Percentiles rank a stretch among this genome's conserved stretches.
Evolutionary conservation across 2,329 filamentous ascomycete genomes (phyloP).

Genomic region (Phialemoniopsis sp.): DNA sequence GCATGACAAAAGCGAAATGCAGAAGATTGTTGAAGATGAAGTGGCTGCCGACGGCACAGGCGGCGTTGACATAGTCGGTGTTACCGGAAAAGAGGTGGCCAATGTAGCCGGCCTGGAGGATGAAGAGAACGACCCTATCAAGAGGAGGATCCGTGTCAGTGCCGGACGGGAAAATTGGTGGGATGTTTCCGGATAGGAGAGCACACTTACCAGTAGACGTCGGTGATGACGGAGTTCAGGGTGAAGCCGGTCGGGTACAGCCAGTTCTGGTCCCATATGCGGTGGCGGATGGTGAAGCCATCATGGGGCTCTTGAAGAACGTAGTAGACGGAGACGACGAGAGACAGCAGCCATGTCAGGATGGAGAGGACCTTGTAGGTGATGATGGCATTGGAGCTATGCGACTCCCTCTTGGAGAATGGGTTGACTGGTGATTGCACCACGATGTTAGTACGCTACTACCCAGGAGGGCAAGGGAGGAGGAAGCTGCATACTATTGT

Average conservation of each 20-base stretch:
- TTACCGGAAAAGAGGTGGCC: constrained; percentile 70
- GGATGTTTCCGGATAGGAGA: constrained; percentile 1
- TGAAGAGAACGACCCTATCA: constrained; percentile 64
- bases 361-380: constrained; percentile 74
- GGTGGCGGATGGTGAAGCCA: constrained; percentile 52
- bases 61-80: constrained; percentile 57
- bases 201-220: constrained; percentile 68
- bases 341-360: constrained; percentile 69
- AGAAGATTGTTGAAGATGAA: constrained; percentile 85
- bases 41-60: constrained; percentile 75
- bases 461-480: not conserved
- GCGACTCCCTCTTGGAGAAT: constrained; percentile 66
- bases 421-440: constrained; percentile 58
- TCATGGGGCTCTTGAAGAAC: constrained; percentile 60
- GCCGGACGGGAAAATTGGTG: no score
- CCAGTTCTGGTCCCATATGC: constrained; percentile 73
- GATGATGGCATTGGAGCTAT: constrained; percentile 56
- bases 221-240: constrained; percentile 59
- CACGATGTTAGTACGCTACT: no score
- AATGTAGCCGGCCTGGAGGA: constrained; percentile 73
- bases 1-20: constrained; percentile 75
- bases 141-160: not conserved
- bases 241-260: constrained; percentile 68
- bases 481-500: not conserved
- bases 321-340: constrained; percentile 73